A percentile compares a stretch with the other conserved stretches of the same genome.
Evolutionary conservation across 305 asterid species (phyloP).

Genomic region (Fraxinus xanthoxyloides): DNA sequence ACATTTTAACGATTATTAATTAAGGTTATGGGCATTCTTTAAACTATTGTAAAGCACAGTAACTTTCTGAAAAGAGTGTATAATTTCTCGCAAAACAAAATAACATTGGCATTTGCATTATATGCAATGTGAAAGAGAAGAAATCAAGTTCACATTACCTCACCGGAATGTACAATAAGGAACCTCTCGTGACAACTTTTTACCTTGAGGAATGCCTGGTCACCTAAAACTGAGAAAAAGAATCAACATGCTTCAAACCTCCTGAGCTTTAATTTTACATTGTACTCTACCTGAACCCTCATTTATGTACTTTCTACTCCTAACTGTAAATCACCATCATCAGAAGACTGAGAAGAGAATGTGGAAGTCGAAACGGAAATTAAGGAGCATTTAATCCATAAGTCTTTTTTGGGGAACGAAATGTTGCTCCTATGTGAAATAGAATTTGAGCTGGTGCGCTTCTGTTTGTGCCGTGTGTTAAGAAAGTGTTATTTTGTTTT

Average conservation of each 20-base stretch:
- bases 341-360: slow-evolving; percentile 19
- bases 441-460: slow-evolving; percentile 15
- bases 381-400: neutral
- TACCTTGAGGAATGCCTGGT: neutral
- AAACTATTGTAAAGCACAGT: neutral
- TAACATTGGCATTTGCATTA: neutral
- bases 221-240: neutral
- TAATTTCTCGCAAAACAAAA: neutral
- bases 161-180: neutral
- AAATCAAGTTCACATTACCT: neutral
- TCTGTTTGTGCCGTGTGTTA: slow-evolving; percentile 24
- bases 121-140: neutral
- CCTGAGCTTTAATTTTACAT: neutral
- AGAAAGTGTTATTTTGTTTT: no score
- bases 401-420: slow-evolving; percentile 21
- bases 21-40: neutral
- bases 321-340: neutral
- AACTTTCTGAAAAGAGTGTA: neutral
- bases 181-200: neutral
- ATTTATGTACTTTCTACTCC: neutral
- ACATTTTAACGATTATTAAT: neutral
- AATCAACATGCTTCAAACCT: neutral
- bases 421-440: slow-evolving; percentile 18
- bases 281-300: neutral
- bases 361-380: slow-evolving; percentile 24